Evolutionary conservation across 352 stramenopile genomes (phyloP), one percentile per base, ranked within the genome.

Genomic region (Blastocystis sp.): DNA sequence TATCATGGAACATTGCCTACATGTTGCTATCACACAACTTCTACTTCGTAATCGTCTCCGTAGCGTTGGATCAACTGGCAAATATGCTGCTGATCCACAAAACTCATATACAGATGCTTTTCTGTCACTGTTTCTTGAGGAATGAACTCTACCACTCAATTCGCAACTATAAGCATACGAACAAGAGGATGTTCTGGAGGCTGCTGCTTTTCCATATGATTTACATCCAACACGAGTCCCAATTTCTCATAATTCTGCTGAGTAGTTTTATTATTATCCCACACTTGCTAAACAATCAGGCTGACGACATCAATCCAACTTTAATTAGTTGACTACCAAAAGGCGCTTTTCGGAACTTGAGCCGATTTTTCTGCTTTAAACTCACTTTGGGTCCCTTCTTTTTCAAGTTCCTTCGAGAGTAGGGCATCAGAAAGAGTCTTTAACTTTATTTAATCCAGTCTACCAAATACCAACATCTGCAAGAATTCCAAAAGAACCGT

Each of bases 341-440:
- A n/a, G 34, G 7, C 9, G n/a, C 15, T 34, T 64, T 80, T 61
- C 70, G 3, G 70, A 26, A 80, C 55, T 63, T 63, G n/a, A 47
- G 15, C n/a, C 3, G 45, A 18, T 66, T 45, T 3, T 80, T 80
- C n/a, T 80, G 41, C n/a, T 80, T 80, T 20, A 80, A 20, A 62
- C 13, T 47, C 9, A 80, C 70, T 39, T 64, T 80, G 5, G 70
- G 34, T 80, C 70, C 70, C 70, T 80, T 80, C 55, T 62, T 80
- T 29, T 37, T 61, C 34, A 80, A 26, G n/a, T 64, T 62, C 43
- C 70, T 61, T 80, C 70, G 62, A 15, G 50, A 18, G 45, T 80
- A 80, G 13, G 70, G 70, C 70, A 80, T 80, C 0, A 13, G 7
- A 18, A 39, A 43, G 7, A 41, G 4, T 66, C 23, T 34, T 63